A percentile compares a stretch with the other conserved stretches of the same genome.
These are phyloP conservation scores for Gautieria morchelliformis DNA, from an alignment of 768 basidiomycete genomes.

Conservation along the genomic window DNA sequence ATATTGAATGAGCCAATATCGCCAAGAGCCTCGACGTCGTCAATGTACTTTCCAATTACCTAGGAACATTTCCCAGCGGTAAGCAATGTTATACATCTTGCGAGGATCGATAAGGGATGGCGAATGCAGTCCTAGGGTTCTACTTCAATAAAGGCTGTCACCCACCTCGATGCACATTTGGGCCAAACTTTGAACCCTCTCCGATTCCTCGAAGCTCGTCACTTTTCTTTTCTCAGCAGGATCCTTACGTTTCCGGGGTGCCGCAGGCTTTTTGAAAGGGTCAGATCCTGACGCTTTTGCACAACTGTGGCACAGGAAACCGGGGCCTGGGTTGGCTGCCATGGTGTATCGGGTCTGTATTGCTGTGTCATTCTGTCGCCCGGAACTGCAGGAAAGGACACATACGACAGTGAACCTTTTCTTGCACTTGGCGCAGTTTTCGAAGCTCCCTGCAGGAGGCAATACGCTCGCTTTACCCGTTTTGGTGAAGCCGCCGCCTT, in stretches of 20 bases:
- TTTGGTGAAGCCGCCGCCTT: constrained; percentile 27
- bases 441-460: constrained; percentile 70
- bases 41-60: constrained; percentile 79
- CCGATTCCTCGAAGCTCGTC: constrained; percentile 48
- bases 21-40: constrained; percentile 82
- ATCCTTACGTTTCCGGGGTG: constrained; percentile 51
- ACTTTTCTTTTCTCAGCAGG: constrained; percentile 61
- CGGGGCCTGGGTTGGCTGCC: constrained; percentile 57
- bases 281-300: constrained; percentile 68
- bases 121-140: not conserved
- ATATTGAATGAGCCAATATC: constrained; percentile 81
- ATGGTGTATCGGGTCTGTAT: constrained; percentile 79
- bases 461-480: constrained; percentile 29
- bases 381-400: constrained; percentile 9
- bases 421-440: constrained; percentile 70
- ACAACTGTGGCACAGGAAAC: constrained; percentile 80
- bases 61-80: constrained; percentile 20
- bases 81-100: too few species aligned
- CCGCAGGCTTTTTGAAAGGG: constrained; percentile 74
- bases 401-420: constrained; percentile 84
- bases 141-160: not conserved
- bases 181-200: constrained; percentile 62
- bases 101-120: not conserved
- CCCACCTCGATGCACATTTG: constrained; percentile 73
- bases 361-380: not conserved